Conservation (phyloP, 2,329 filamentous ascomycete species). For the Ceratocystis harringtonii region DNA sequence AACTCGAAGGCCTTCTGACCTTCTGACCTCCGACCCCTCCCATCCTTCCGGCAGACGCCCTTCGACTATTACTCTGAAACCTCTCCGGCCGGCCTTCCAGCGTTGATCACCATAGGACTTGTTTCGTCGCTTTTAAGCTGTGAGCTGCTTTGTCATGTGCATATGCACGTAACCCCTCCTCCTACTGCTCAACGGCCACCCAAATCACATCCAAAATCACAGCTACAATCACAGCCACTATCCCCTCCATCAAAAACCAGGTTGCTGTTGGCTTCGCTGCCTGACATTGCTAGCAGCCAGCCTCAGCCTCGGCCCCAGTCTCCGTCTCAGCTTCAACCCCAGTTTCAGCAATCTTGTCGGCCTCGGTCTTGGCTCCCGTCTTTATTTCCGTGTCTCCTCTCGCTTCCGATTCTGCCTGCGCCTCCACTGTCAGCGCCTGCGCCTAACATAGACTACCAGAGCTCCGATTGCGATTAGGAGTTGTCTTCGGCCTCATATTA, state of each 20-base stretch:
- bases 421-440: neutral
- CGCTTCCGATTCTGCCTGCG: neutral
- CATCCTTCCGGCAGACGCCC: neutral
- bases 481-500: conserved; percentile 9
- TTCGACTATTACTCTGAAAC: neutral
- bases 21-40: neutral
- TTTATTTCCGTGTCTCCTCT: neutral
- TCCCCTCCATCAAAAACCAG: neutral
- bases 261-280: neutral
- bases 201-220: neutral
- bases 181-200: conserved; percentile 17
- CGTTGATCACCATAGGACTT: conserved; percentile 16
- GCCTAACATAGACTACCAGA: neutral
- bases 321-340: neutral
- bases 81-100: neutral
- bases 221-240: neutral
- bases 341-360: neutral
- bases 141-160: conserved; percentile 17
- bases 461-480: conserved; percentile 3
- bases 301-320: neutral
- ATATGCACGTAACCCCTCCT: conserved; percentile 14
- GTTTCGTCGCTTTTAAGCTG: conserved; percentile 16
- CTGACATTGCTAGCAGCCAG: neutral
- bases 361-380: neutral
- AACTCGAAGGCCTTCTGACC: neutral